Conservation (phyloP, 2,329 filamentous ascomycete genomes). For the Stachybotrys elegans region DNA sequence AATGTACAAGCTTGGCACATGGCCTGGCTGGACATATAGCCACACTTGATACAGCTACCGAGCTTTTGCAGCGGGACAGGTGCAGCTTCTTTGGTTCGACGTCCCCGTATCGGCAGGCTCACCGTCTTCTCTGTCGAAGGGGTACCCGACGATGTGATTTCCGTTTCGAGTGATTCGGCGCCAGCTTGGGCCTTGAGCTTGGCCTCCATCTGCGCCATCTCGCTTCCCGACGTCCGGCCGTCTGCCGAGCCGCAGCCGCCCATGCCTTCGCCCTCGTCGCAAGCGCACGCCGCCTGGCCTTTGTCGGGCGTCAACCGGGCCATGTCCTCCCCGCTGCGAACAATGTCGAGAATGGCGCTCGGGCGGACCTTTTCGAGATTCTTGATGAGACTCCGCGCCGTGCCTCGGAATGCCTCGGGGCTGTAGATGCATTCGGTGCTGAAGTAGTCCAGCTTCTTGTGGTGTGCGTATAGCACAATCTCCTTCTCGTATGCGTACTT, state of each 20-base stretch:
- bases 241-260: constrained; percentile 69
- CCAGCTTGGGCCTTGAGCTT: constrained; percentile 14
- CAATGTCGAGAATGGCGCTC: constrained; percentile 91
- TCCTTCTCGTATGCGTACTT: constrained; percentile 99
- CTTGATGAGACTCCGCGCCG: constrained; percentile 87
- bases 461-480: constrained; percentile 94
- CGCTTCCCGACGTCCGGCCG: constrained; percentile 62
- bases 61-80: constrained; percentile 61
- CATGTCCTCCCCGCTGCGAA: constrained; percentile 94
- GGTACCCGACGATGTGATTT: constrained; percentile 21
- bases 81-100: constrained; percentile 20
- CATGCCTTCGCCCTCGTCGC: constrained; percentile 30
- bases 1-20: constrained; percentile 92
- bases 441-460: constrained; percentile 97
- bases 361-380: constrained; percentile 89
- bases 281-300: constrained; percentile 27
- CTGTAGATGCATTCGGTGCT: constrained; percentile 98
- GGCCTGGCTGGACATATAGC: constrained; percentile 91
- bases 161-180: constrained; percentile 22
- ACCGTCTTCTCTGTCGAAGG: constrained; percentile 20
- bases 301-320: constrained; percentile 58
- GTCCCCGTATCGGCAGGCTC: constrained; percentile 27
- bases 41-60: constrained; percentile 80
- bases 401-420: constrained; percentile 92
- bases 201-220: constrained; percentile 80